phyloP scores from a whole-genome alignment of 371 early-diverging fungal species.

The Syncephalastrum sp. region DNA sequence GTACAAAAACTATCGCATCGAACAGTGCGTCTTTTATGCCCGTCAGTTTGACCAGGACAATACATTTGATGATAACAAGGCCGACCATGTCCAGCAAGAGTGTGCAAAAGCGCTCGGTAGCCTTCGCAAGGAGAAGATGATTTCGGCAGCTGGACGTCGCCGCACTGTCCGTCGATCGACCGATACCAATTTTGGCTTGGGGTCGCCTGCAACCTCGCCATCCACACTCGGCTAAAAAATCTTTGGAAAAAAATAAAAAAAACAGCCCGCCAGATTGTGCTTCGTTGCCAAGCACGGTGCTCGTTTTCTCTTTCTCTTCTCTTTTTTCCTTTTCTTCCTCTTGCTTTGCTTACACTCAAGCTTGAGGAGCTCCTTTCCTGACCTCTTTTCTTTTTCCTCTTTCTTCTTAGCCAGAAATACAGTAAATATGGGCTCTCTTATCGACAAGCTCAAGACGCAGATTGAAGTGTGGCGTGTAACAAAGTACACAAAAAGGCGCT shows the following conservation, averaged over 20 bases:
- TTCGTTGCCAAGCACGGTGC: too few species aligned
- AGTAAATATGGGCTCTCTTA: constrained; percentile 1
- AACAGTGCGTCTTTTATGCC: constrained; percentile 43
- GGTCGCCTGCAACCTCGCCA: too few species aligned
- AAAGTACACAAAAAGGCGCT: constrained; percentile 14
- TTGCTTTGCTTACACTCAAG: too few species aligned
- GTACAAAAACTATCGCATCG: constrained; percentile 36
- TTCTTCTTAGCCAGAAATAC: background rate
- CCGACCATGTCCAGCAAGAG: constrained; percentile 35
- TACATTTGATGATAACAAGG: constrained; percentile 21
- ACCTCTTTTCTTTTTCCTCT: background rate
- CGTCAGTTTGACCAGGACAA: constrained; percentile 32
- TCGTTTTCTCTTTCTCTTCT: too few species aligned
- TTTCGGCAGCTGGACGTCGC: constrained; percentile 5
- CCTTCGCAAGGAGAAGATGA: constrained; percentile 35
- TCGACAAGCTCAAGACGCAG: constrained; percentile 13
- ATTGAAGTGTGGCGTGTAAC: constrained; percentile 11
- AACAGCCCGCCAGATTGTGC: too few species aligned
- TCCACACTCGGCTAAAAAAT: too few species aligned
- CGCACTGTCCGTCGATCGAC: too few species aligned
- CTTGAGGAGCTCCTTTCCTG: too few species aligned
- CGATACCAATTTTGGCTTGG: too few species aligned
- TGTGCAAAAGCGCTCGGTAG: constrained; percentile 33
- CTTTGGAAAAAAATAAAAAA: too few species aligned
- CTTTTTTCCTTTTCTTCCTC: too few species aligned